Conservation (phyloP, 1,139 yeast species). For the Candida neerlandica region DNA sequence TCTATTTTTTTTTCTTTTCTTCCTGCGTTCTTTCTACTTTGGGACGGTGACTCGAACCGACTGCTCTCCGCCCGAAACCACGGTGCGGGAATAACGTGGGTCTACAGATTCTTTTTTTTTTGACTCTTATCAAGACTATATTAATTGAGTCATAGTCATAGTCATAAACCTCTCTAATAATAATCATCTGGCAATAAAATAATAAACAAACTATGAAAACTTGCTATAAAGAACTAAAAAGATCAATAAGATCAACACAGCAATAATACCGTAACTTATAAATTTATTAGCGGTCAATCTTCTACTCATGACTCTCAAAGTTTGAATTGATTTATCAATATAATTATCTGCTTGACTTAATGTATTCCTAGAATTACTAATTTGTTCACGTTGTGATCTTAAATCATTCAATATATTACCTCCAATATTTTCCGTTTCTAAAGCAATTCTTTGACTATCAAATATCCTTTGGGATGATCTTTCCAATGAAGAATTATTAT, state of each 20-base stretch:
- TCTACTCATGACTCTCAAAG: conserved; percentile 90
- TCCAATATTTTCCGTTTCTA: conserved; percentile 91
- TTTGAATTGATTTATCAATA: conserved; percentile 86
- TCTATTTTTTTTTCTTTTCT: conserved; percentile 1
- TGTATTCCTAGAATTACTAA: conserved; percentile 79
- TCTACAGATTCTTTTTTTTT: too few relatives aligned
- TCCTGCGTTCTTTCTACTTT: background rate
- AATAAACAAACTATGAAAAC: conserved; percentile 51
- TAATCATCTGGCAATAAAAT: too few relatives aligned
- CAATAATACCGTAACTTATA: conserved; percentile 94
- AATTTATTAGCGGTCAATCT: conserved; percentile 93
- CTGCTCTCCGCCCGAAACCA: too few relatives aligned
- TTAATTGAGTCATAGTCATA: background rate
- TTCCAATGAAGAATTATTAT: conserved; percentile 80
- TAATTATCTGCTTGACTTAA: conserved; percentile 89
- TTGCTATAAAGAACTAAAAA: conserved; percentile 85
- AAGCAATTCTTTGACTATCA: conserved; percentile 87
- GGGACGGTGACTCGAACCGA: too few relatives aligned
- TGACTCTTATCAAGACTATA: too few relatives aligned
- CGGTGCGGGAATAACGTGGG: too few relatives aligned
- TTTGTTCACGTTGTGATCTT: conserved; percentile 92
- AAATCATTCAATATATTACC: conserved; percentile 87
- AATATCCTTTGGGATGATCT: conserved; percentile 80
- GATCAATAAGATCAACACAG: conserved; percentile 79
- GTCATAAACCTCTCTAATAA: background rate